These are phyloP conservation scores for Phyllosticta capitalensis DNA, from an alignment of 2,329 filamentous ascomycete genomes.

Conservation along the genomic window DNA sequence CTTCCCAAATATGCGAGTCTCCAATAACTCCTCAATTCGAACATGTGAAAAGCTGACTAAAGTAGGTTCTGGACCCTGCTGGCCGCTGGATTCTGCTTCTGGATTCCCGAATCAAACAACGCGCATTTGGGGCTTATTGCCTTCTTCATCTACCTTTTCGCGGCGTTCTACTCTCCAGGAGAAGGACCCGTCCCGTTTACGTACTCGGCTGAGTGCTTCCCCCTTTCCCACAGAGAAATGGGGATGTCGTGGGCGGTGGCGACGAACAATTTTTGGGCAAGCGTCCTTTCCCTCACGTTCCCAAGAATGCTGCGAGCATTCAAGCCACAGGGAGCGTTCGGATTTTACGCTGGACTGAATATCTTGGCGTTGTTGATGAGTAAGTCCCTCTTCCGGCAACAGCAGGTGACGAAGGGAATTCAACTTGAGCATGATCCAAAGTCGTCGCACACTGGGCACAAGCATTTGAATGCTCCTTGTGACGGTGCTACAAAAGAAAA, in stretches of 20 bases:
- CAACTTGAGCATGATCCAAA: background rate
- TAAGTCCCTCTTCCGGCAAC: background rate
- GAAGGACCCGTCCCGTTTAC: constrained; percentile 53
- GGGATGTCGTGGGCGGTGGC: constrained; percentile 63
- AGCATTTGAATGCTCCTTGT: too few species aligned
- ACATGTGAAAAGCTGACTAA: too few species aligned
- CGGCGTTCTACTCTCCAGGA: constrained; percentile 33
- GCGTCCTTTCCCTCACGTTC: constrained; percentile 53
- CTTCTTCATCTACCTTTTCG: constrained; percentile 49
- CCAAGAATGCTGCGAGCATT: constrained; percentile 46
- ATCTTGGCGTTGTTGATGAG: constrained; percentile 39
- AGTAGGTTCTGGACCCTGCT: constrained; percentile 33
- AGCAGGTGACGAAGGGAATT: too few species aligned
- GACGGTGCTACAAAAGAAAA: too few species aligned
- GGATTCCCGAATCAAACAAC: constrained; percentile 32
- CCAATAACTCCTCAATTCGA: too few species aligned
- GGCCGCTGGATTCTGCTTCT: constrained; percentile 42
- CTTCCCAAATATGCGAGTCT: constrained; percentile 37
- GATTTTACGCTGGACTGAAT: constrained; percentile 54
- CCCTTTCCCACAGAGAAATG: constrained; percentile 59
- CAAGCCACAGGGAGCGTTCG: constrained; percentile 46
- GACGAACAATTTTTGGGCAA: constrained; percentile 51
- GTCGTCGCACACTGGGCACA: background rate
- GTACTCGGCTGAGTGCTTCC: constrained; percentile 61
- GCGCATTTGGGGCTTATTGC: constrained; percentile 42